Conservation (phyloP, 1,139 yeast genomes). For the Wickerhamomyces sp. region DNA sequence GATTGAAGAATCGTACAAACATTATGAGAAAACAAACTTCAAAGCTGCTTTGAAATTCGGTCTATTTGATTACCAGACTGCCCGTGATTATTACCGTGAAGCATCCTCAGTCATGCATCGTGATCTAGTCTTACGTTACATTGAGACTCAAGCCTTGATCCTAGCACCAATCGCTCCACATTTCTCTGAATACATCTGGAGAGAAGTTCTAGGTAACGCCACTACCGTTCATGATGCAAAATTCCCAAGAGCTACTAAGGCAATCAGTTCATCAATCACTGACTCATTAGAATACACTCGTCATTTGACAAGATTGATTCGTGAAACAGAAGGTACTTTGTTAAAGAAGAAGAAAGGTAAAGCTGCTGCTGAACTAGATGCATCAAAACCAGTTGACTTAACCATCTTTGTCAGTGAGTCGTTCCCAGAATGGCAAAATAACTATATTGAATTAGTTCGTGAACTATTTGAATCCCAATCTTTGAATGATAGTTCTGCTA, state of each 20-base stretch:
- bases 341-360: slow-evolving; percentile 91
- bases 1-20: slow-evolving; percentile 65
- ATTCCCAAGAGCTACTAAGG: slow-evolving; percentile 73
- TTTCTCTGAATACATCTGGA: slow-evolving; percentile 84
- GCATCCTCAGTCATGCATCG: slow-evolving; percentile 69
- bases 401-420: slow-evolving; percentile 68
- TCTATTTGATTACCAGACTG: slow-evolving; percentile 87
- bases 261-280: slow-evolving; percentile 53
- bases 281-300: slow-evolving; percentile 79
- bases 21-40: slow-evolving; percentile 70
- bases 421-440: slow-evolving; percentile 97
- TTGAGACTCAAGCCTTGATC: slow-evolving; percentile 79
- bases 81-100: slow-evolving; percentile 96
- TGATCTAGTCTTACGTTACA: slow-evolving; percentile 74
- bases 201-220: slow-evolving; percentile 63
- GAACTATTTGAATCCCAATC: slow-evolving; percentile 64
- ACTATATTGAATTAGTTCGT: slow-evolving; percentile 78
- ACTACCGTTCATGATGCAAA: slow-evolving; percentile 64
- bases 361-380: slow-evolving; percentile 60
- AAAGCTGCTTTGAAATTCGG: slow-evolving; percentile 89
- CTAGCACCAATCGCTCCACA: slow-evolving; percentile 95
- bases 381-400: slow-evolving; percentile 65
- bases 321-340: slow-evolving; percentile 88
- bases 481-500: slow-evolving; percentile 54
- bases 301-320: slow-evolving; percentile 70